These are phyloP conservation scores for Plasmodium cynomolgi DNA, from an alignment of 169 alveolate genomes.

Conservation along the genomic window DNA sequence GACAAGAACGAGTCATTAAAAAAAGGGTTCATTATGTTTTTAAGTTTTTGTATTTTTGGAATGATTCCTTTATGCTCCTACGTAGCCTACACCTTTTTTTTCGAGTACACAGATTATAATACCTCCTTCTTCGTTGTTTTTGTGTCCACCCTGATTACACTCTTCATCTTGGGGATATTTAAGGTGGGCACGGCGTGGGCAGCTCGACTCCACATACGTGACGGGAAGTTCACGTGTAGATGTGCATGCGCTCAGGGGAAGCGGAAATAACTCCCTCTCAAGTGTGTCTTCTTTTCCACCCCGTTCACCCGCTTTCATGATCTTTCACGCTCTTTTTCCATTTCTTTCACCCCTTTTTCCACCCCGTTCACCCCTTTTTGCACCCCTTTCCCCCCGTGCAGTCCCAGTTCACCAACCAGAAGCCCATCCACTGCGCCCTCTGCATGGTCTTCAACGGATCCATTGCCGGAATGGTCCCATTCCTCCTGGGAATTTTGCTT, in stretches of 20 bases:
- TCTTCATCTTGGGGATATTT: conserved; percentile 83
- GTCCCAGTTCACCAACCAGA: conserved; percentile 86
- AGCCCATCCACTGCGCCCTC: conserved; percentile 82
- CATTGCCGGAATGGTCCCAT: conserved; percentile 87
- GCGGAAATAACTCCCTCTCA: background rate
- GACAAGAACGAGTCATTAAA: conserved; percentile 84
- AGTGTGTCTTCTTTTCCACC: background rate
- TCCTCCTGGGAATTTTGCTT: conserved; percentile 81
- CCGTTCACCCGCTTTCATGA: background rate
- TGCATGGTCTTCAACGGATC: conserved; percentile 87
- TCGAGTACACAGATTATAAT: conserved; percentile 28
- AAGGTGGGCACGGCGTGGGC: conserved; percentile 67
- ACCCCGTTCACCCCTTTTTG: background rate
- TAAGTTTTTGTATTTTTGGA: conserved; percentile 90
- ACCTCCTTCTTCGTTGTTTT: conserved; percentile 84
- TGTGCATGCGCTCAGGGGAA: background rate
- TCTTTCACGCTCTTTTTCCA: background rate
- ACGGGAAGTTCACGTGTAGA: background rate
- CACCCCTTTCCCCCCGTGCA: background rate
- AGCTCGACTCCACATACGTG: background rate
- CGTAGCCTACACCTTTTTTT: conserved; percentile 79
- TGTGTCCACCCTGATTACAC: conserved; percentile 80
- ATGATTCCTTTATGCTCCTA: conserved; percentile 90
- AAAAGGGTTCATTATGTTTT: conserved; percentile 89
- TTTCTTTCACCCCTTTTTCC: background rate